A percentile compares a stretch with the other conserved stretches of the same genome.
These are phyloP conservation scores for Leccinum sublutescens DNA, from an alignment of 768 basidiomycete genomes.

Conservation along the genomic window DNA sequence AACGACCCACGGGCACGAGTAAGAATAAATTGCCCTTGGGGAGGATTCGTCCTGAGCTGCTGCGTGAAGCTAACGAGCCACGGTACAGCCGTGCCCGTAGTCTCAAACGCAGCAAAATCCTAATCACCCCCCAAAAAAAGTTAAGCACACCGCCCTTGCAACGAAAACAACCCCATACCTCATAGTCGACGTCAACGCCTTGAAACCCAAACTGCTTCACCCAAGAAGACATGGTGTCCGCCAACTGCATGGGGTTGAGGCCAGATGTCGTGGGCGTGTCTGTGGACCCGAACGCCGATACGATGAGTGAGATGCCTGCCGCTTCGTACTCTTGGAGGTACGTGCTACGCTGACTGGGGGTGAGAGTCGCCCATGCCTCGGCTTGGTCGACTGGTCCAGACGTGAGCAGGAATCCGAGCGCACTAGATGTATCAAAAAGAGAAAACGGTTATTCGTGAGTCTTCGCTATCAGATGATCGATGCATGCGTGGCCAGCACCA, in stretches of 20 bases:
- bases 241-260: slow-evolving; percentile 19
- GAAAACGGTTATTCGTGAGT: background rate
- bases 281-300: slow-evolving; percentile 47
- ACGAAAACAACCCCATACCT: slow-evolving; percentile 19
- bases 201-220: slow-evolving; percentile 46
- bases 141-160: background rate
- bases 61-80: slow-evolving; percentile 33
- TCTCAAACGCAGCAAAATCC: slow-evolving; percentile 29
- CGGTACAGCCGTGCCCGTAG: slow-evolving; percentile 30
- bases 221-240: slow-evolving; percentile 39
- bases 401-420: background rate
- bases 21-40: slow-evolving; percentile 24
- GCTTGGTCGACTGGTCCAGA: background rate
- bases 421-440: background rate
- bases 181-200: slow-evolving; percentile 53
- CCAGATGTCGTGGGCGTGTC: slow-evolving; percentile 34
- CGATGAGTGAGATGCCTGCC: slow-evolving; percentile 54
- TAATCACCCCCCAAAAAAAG: background rate
- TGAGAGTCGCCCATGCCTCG: slow-evolving; percentile 35
- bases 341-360: slow-evolving; percentile 35
- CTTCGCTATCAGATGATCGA: background rate
- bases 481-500: background rate
- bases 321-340: slow-evolving; percentile 46
- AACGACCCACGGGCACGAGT: slow-evolving; percentile 25
- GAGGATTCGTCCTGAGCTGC: slow-evolving; percentile 19